Evolutionary conservation across 2,329 filamentous ascomycete genomes (phyloP).

Genomic region (Phialophora tarda): DNA sequence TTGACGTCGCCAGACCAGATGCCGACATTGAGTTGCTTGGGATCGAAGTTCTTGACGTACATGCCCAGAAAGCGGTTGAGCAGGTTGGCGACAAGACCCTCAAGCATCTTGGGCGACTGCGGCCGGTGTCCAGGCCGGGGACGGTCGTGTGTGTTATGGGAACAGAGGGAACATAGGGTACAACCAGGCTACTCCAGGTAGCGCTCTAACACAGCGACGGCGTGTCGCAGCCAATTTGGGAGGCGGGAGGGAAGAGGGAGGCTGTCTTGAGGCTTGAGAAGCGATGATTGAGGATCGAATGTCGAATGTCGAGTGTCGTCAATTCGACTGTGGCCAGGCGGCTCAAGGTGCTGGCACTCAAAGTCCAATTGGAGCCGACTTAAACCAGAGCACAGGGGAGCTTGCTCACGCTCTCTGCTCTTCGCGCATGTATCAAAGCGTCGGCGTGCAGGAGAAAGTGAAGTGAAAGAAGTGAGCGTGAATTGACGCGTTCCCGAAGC

Average conservation of each 20-base stretch:
- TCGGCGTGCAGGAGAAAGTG: not conserved
- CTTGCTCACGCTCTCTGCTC: not conserved
- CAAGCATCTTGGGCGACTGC: conserved; percentile 76
- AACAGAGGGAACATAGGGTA: conserved; percentile 21
- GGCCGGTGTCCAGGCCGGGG: conserved; percentile 77
- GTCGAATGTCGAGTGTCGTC: not conserved
- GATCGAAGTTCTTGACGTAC: conserved; percentile 99
- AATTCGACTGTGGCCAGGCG: conserved; percentile 21
- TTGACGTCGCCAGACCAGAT: conserved; percentile 99
- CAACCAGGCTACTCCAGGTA: not conserved
- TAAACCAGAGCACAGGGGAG: too few species aligned
- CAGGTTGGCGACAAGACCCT: conserved; percentile 93
- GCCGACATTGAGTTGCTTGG: conserved; percentile 94
- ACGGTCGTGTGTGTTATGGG: conserved; percentile 6
- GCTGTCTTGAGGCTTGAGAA: too few species aligned
- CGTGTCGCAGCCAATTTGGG: not conserved
- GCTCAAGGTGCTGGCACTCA: not conserved
- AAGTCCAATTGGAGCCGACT: not conserved
- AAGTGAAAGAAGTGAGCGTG: too few species aligned
- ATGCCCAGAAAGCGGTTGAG: conserved; percentile 99
- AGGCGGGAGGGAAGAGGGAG: not conserved
- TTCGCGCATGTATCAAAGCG: not conserved
- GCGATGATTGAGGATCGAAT: not conserved
- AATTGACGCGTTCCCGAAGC: too few species aligned
- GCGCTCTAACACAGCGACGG: not conserved